Base-by-base conservation (phyloP, 805 yeast genomes). In the Blastobotrys peoriensis region DNA sequence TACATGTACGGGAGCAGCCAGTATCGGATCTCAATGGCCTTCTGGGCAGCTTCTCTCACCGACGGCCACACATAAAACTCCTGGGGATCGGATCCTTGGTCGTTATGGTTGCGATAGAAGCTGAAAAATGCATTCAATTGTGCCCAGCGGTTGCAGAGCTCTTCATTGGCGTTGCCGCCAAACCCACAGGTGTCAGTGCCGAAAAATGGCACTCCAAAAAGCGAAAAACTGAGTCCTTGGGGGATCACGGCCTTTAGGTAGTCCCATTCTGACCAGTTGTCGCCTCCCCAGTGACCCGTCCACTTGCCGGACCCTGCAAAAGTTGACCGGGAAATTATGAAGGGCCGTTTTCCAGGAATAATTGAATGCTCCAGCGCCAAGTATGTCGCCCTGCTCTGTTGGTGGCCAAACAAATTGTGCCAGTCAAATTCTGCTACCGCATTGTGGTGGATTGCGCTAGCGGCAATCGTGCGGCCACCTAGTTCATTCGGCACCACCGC, bases 101-200 rank as follows among this genome's bases (percentile, higher is more conserved):
- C 49, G 41, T 63, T 63, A 46, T 63, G 67, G 48, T 62, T 63
- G 43, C 67, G 50, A 52, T 57, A 63, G 56, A 63, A 63, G 39
- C 64, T 64, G 57, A 63, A 63, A 52, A 63, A 63, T 2, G 65
- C 62, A n/a, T 57, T 59, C 44, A 62, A 50, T 38, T 62, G 66
- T 58, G 60, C 56, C 66, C 66, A 63, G 42, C 66, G 51, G 17
- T 59, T 51, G 40, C 66, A 68, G 49, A 91, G 63, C 57, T 91
- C 96, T 35, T 75, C 72, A 1, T 79, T 68, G 0, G 97, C 96
- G 58, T 91, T 74, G 3, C 94, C 35, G 52, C 44, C 86, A 59
- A 91, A 91, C 0, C 98, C 98, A 33, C 96, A 96, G 36, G 91
- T 88, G 67, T 91, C 98, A 6, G 95, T 89, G 10, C 98, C 98